Evolutionary conservation across 176 grass and related monocot species (phyloP).

Genomic region (Tuctoria greenei): DNA sequence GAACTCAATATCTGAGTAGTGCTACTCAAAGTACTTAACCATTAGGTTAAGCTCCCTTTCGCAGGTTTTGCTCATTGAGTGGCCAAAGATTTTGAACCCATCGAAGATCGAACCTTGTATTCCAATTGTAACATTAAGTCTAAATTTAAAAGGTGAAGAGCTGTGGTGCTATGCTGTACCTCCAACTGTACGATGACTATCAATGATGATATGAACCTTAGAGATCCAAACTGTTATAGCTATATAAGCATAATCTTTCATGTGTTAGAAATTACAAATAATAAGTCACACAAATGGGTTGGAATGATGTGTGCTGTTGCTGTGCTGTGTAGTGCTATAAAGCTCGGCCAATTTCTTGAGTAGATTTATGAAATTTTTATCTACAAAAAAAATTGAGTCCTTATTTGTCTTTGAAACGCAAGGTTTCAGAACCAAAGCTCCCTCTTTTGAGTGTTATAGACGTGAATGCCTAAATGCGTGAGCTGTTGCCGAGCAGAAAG

Average conservation of each 20-base stretch:
- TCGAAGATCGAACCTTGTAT: not conserved
- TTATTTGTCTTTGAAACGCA: not conserved
- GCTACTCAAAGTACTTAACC: too few species aligned
- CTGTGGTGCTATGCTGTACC: not conserved
- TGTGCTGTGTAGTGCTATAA: not conserved
- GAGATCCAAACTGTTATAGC: conserved; percentile 9
- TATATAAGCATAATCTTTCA: not conserved
- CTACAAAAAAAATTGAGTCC: not conserved
- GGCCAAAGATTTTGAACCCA: conserved; percentile 44
- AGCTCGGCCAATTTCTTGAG: not conserved
- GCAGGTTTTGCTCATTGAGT: conserved; percentile 33
- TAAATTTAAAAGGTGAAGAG: conserved; percentile 28
- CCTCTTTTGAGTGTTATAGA: too few species aligned
- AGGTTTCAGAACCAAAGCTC: not conserved
- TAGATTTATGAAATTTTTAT: not conserved
- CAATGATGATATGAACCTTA: not conserved
- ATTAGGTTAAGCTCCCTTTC: too few species aligned
- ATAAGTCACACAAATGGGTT: not conserved
- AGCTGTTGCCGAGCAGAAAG: too few species aligned
- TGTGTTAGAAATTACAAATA: not conserved
- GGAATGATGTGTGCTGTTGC: not conserved
- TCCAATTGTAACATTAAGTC: conserved; percentile 17
- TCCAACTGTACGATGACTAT: conserved; percentile 27
- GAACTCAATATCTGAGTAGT: too few species aligned
- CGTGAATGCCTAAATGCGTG: too few species aligned